These are phyloP conservation scores for Corniculantispora saksenae DNA, from an alignment of 2,329 filamentous ascomycete species.

Conservation along the genomic window DNA sequence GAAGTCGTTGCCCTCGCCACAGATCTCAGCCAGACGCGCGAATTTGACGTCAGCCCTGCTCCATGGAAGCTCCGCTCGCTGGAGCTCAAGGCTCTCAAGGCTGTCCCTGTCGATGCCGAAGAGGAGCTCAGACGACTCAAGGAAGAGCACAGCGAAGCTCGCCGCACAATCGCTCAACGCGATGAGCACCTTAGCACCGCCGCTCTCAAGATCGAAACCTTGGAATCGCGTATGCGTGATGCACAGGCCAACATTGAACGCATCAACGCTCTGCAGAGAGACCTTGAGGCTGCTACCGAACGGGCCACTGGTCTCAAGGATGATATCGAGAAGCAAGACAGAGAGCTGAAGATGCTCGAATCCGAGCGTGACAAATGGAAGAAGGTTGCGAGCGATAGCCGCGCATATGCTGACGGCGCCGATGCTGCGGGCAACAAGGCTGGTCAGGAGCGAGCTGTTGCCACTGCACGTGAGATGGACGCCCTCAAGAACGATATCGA, in stretches of 20 bases:
- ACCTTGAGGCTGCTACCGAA: slow-evolving; percentile 55
- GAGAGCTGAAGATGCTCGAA: slow-evolving; percentile 65
- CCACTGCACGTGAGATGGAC: slow-evolving; percentile 73
- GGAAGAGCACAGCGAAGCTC: slow-evolving; percentile 77
- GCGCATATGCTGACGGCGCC: slow-evolving; percentile 55
- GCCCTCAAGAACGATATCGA: slow-evolving; percentile 68
- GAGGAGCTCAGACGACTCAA: slow-evolving; percentile 80
- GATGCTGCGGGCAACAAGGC: slow-evolving; percentile 54
- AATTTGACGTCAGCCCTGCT: slow-evolving; percentile 73
- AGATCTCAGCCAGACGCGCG: slow-evolving; percentile 71
- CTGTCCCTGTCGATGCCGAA: slow-evolving; percentile 77
- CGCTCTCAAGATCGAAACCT: slow-evolving; percentile 88
- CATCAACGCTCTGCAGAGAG: slow-evolving; percentile 65
- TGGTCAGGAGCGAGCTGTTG: slow-evolving; percentile 66
- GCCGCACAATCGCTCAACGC: slow-evolving; percentile 68
- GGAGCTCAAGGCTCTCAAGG: slow-evolving; percentile 80
- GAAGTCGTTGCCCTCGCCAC: slow-evolving; percentile 71
- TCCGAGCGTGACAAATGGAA: slow-evolving; percentile 70
- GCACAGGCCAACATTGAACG: slow-evolving; percentile 74
- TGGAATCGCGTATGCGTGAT: slow-evolving; percentile 84
- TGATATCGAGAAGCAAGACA: slow-evolving; percentile 66
- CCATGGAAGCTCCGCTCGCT: slow-evolving; percentile 85
- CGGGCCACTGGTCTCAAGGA: slow-evolving; percentile 57
- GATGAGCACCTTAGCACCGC: slow-evolving; percentile 85
- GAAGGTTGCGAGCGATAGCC: slow-evolving; percentile 65